Percentiles rank a stretch among this genome's conserved stretches.
Conservation (phyloP, 805 yeast genomes). For the Zygosaccharomyces kombuchaensis region DNA sequence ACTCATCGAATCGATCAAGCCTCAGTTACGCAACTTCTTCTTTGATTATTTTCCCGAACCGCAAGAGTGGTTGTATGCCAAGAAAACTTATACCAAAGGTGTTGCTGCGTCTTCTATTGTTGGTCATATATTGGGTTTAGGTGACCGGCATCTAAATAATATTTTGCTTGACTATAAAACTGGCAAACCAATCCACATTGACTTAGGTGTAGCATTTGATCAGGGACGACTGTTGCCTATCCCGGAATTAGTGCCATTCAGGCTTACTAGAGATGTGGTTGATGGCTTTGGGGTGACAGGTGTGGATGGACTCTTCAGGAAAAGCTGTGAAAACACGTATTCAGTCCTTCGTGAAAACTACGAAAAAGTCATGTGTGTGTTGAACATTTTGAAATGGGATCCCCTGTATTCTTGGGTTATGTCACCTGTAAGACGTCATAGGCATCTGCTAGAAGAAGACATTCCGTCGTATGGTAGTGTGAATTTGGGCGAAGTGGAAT, state of each 20-base stretch:
- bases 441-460: constrained; percentile 30
- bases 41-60: constrained; percentile 61
- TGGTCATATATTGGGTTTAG: constrained; percentile 85
- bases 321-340: constrained; percentile 69
- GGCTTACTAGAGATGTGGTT: constrained; percentile 83
- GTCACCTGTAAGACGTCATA: constrained; percentile 63
- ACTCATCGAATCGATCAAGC: constrained; percentile 51
- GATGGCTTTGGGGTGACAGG: constrained; percentile 95
- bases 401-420: constrained; percentile 90
- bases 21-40: constrained; percentile 70
- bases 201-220: constrained; percentile 93
- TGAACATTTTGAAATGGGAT: constrained; percentile 86
- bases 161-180: constrained; percentile 71
- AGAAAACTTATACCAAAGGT: constrained; percentile 66
- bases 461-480: constrained; percentile 12
- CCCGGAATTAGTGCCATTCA: constrained; percentile 92
- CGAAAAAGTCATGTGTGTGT: constrained; percentile 69
- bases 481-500: constrained; percentile 13
- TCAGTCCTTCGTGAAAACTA: constrained; percentile 59
- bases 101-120: constrained; percentile 81
- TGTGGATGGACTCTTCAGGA: constrained; percentile 67
- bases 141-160: constrained; percentile 93
- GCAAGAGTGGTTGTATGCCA: constrained; percentile 66
- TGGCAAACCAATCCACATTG: constrained; percentile 95
- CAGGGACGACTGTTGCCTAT: constrained; percentile 80